phyloP scores from a whole-genome alignment of 768 basidiomycete genomes.

The Mycena olivaceomarginata region DNA sequence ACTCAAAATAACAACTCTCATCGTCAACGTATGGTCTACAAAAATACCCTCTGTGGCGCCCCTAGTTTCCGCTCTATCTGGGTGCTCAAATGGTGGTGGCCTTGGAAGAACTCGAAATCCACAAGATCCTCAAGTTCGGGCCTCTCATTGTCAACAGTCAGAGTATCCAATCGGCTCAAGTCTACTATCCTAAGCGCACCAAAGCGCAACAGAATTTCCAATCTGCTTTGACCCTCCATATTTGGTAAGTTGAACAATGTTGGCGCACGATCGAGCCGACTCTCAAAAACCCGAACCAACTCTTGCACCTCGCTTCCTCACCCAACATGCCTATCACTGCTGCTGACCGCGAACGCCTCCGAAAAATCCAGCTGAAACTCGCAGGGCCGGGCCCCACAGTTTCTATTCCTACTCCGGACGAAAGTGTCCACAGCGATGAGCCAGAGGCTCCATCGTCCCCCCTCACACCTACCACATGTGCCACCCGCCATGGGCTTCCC shows the following conservation, averaged over 20 bases:
- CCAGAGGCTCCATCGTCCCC: constrained; percentile 34
- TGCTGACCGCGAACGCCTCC: constrained; percentile 29
- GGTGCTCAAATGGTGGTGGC: too few relatives aligned
- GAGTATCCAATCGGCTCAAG: too few relatives aligned
- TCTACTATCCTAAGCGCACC: background rate
- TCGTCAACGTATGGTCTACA: too few relatives aligned
- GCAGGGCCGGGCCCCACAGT: background rate
- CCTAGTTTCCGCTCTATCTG: too few relatives aligned
- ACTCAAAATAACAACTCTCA: too few relatives aligned
- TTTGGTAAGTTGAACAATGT: constrained; percentile 36
- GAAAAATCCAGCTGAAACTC: constrained; percentile 24
- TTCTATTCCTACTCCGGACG: constrained; percentile 21
- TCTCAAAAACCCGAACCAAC: background rate
- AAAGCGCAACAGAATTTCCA: background rate
- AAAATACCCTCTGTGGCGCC: too few relatives aligned
- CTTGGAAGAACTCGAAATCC: too few relatives aligned
- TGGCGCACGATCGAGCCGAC: background rate
- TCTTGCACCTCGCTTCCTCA: background rate
- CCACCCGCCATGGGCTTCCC: constrained; percentile 1
- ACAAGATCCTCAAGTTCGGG: too few relatives aligned
- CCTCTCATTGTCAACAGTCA: too few relatives aligned
- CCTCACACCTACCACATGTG: background rate
- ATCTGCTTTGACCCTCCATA: constrained; percentile 23
- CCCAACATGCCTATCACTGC: constrained; percentile 27
- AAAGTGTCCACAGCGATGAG: constrained; percentile 40